Evolutionary conservation across 169 alveolate genomes (phyloP).

Genomic region (Eimeria sp.): DNA sequence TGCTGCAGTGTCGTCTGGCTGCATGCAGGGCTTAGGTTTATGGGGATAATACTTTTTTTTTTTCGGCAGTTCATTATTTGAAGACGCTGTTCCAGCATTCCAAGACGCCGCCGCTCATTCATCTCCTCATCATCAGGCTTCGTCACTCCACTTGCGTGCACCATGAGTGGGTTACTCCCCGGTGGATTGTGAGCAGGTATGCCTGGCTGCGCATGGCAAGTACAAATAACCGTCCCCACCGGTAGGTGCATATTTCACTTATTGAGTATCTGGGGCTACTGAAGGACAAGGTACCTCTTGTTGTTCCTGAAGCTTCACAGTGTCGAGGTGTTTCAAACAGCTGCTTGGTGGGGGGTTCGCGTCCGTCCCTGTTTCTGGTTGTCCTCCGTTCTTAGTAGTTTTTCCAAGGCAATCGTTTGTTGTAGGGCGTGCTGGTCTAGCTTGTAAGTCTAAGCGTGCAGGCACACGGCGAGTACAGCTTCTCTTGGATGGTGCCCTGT

Average conservation of each 20-base stretch:
- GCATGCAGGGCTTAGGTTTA: too few species aligned
- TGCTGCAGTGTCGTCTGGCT: neutral
- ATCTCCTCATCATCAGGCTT: neutral
- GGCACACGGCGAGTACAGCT: neutral
- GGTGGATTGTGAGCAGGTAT: too few species aligned
- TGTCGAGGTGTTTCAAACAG: neutral
- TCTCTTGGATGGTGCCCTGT: neutral
- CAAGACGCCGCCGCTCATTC: neutral
- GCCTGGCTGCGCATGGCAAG: constrained; percentile 8
- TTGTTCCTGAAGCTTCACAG: neutral
- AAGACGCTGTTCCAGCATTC: constrained; percentile 29
- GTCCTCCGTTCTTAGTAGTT: neutral
- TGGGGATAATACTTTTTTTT: neutral
- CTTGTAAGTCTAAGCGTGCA: neutral
- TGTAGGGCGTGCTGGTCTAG: neutral
- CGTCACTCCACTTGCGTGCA: neutral
- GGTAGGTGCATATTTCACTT: neutral
- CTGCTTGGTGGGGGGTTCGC: too few species aligned
- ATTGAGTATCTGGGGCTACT: neutral
- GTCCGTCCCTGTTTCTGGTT: neutral
- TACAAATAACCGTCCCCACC: neutral
- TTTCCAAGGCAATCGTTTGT: neutral
- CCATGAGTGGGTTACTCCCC: neutral
- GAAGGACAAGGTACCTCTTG: neutral
- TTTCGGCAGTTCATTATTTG: neutral